Conservation (phyloP, 805 yeast species). For the Cyberlindnera xylosilytica region DNA sequence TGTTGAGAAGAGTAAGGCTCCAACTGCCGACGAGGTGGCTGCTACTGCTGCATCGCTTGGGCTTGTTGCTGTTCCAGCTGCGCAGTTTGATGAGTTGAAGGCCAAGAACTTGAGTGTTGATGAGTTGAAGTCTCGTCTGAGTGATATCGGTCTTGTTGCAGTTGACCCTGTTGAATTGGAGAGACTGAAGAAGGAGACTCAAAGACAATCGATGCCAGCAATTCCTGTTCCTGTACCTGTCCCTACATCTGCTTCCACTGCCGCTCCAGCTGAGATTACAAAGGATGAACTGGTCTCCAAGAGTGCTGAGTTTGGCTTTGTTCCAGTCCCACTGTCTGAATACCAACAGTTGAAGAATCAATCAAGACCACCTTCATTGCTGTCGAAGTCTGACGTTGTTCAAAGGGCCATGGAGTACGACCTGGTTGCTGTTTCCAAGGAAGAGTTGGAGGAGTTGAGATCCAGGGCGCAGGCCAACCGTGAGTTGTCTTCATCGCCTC, state of each 20-base stretch:
- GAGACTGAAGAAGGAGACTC: conserved; percentile 10
- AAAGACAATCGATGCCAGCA: not conserved
- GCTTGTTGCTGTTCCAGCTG: not conserved
- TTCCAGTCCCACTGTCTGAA: conserved; percentile 15
- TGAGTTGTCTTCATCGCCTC: conserved; percentile 2
- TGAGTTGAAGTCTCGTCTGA: conserved; percentile 18
- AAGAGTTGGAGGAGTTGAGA: conserved; percentile 31
- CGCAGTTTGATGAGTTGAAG: conserved; percentile 2
- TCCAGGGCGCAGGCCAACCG: conserved; percentile 20
- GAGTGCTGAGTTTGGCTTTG: conserved; percentile 31
- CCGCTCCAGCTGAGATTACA: conserved; percentile 1
- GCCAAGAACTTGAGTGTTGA: conserved; percentile 10
- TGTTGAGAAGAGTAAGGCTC: conserved; percentile 3
- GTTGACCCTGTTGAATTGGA: conserved; percentile 14
- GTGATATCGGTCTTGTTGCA: conserved; percentile 18
- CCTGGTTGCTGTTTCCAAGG: conserved; percentile 33
- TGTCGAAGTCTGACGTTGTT: conserved; percentile 17
- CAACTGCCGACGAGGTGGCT: conserved; percentile 11
- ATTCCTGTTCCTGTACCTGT: conserved; percentile 5
- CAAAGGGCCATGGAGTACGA: conserved; percentile 32
- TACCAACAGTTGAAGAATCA: conserved; percentile 1
- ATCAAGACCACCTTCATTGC: conserved; percentile 9
- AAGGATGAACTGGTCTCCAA: conserved; percentile 13
- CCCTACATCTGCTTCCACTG: not conserved
- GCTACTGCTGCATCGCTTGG: not conserved